Conservation (phyloP, 345 rosid species). For the Eucalyptus curtisii region DNA sequence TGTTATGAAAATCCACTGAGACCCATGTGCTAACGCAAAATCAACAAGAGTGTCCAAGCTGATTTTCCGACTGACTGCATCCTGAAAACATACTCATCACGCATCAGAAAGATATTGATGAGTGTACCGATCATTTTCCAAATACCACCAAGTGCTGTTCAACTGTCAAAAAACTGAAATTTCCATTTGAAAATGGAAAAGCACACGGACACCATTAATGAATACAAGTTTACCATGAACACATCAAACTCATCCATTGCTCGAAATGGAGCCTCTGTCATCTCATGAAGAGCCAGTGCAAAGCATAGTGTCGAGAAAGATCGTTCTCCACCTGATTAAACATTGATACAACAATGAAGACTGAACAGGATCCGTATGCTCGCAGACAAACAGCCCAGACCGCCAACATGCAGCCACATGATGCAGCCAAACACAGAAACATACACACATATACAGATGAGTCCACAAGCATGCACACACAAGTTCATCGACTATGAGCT, state of each 20-base stretch:
- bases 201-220: neutral
- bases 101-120: neutral
- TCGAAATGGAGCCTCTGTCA: constrained; percentile 93
- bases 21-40: constrained; percentile 71
- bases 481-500: neutral
- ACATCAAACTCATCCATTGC: constrained; percentile 99
- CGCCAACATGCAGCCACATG: neutral
- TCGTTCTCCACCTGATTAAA: constrained; percentile 81
- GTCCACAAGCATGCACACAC: neutral
- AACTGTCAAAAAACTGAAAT: neutral
- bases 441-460: neutral
- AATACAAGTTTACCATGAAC: constrained; percentile 58
- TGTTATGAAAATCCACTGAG: constrained; percentile 96
- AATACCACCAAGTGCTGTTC: neutral
- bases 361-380: neutral
- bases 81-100: constrained; percentile 23
- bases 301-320: constrained; percentile 95
- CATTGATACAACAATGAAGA: neutral
- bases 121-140: neutral
- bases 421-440: neutral
- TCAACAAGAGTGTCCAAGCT: constrained; percentile 85
- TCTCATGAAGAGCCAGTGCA: constrained; percentile 82
- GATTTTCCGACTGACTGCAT: constrained; percentile 93
- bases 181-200: neutral
- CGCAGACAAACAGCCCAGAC: neutral